phyloP scores from a whole-genome alignment of 306 rosid genomes.

The Acacia crassicarpa region DNA sequence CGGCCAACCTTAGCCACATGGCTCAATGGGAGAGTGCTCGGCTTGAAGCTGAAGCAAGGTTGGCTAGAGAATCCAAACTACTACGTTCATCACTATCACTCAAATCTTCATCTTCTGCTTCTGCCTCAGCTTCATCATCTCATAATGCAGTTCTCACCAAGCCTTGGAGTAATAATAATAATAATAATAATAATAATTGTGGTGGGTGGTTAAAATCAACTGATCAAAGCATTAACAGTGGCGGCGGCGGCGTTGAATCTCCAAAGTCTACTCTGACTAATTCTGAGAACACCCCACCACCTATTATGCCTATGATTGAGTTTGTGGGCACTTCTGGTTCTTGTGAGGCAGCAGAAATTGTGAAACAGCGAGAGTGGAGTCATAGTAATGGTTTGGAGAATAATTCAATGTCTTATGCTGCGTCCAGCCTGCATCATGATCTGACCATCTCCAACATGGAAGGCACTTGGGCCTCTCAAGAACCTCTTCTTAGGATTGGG shows the following conservation, averaged over 20 bases:
- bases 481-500: conserved; percentile 33
- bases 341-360: conserved; percentile 32
- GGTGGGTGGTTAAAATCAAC: conserved; percentile 36
- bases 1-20: conserved; percentile 86
- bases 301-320: conserved; percentile 47
- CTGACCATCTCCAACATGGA: conserved; percentile 45
- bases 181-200: conserved; percentile 6
- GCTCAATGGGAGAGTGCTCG: conserved; percentile 99
- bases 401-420: conserved; percentile 45
- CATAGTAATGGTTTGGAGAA: conserved; percentile 43
- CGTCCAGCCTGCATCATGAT: conserved; percentile 42
- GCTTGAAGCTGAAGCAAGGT: conserved; percentile 92
- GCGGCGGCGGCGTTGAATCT: conserved; percentile 41
- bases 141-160: conserved; percentile 29
- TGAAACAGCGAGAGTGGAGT: conserved; percentile 61
- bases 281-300: conserved; percentile 41
- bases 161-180: background rate
- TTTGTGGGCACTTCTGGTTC: conserved; percentile 60
- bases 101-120: conserved; percentile 25
- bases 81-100: conserved; percentile 43
- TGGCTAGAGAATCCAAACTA: conserved; percentile 81
- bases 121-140: conserved; percentile 34
- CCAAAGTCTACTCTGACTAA: conserved; percentile 69
- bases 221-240: conserved; percentile 6
- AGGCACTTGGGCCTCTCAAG: conserved; percentile 33